These are phyloP conservation scores for Cubamyces sp. DNA, from an alignment of 768 basidiomycete genomes.

Conservation along the genomic window DNA sequence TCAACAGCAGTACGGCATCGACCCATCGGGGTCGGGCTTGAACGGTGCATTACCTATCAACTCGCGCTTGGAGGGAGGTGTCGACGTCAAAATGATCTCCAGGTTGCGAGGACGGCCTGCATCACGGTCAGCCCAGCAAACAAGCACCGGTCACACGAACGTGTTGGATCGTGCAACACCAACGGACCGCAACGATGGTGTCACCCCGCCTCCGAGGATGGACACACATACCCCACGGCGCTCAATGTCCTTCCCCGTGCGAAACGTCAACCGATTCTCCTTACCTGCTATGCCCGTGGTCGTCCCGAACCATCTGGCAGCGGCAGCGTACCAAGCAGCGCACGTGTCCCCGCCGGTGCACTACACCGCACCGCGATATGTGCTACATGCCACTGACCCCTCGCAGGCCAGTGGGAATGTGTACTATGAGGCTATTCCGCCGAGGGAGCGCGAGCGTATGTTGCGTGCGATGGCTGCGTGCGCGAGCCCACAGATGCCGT, in stretches of 20 bases:
- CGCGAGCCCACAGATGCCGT: conserved; percentile 11
- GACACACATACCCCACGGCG: conserved; percentile 37
- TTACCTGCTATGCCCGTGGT: conserved; percentile 14
- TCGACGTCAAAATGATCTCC: conserved; percentile 30
- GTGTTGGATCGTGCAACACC: conserved; percentile 11
- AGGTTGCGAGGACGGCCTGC: conserved; percentile 30
- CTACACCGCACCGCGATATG: conserved; percentile 16
- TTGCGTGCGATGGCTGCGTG: conserved; percentile 13
- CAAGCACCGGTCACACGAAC: background rate
- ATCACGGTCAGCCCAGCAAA: conserved; percentile 22
- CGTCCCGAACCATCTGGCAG: conserved; percentile 20
- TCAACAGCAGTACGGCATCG: conserved; percentile 25
- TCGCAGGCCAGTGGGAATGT: conserved; percentile 25
- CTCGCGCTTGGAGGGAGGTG: conserved; percentile 20
- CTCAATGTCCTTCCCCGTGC: conserved; percentile 40
- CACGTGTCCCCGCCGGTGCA: conserved; percentile 21
- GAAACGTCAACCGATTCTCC: conserved; percentile 27
- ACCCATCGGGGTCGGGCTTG: conserved; percentile 22
- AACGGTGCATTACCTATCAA: conserved; percentile 2
- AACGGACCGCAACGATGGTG: conserved; percentile 15
- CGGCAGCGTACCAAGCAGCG: conserved; percentile 8
- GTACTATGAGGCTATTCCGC: conserved; percentile 35
- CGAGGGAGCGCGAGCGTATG: conserved; percentile 24
- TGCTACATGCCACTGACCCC: conserved; percentile 16
- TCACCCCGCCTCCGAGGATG: conserved; percentile 32